A percentile compares a stretch with the other conserved stretches of the same genome.
Conservation (phyloP, 169 alveolate genomes). For the Eimeria sp. region DNA sequence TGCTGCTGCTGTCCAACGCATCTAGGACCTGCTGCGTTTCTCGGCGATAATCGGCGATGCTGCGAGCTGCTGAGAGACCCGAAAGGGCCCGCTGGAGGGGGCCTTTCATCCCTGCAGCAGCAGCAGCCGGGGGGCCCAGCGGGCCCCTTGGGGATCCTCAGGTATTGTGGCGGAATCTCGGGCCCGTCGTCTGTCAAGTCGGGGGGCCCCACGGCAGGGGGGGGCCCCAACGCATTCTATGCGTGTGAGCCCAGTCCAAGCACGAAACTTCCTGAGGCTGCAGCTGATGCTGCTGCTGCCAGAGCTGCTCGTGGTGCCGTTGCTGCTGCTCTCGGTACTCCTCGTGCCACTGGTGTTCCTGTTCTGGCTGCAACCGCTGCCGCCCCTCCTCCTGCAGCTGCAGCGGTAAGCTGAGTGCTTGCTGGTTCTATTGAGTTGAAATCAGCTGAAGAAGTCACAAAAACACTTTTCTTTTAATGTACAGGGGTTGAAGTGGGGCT, state of each 20-base stretch:
- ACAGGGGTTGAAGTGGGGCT: not conserved
- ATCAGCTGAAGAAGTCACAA: not conserved
- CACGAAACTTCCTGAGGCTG: not conserved
- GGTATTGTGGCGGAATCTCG: not conserved
- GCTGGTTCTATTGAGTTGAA: conserved; percentile 4
- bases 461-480: not conserved
- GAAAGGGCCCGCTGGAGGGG: conserved; percentile 34
- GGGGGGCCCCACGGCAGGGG: not conserved
- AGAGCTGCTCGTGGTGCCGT: not conserved
- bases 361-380: not conserved
- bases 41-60: conserved; percentile 14
- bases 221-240: not conserved
- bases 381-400: not conserved
- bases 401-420: not conserved
- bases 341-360: not conserved
- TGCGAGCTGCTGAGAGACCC: conserved; percentile 35
- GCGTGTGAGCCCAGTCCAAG: not conserved
- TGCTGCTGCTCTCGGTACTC: not conserved
- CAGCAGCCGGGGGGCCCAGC: conserved; percentile 1
- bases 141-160: conserved; percentile 59
- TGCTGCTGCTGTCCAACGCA: conserved; percentile 45
- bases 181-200: not conserved
- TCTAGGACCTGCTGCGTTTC: conserved; percentile 62
- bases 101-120: conserved; percentile 27
- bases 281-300: conserved; percentile 5